Conservation (phyloP, 2,329 filamentous ascomycete species). For the Nigrospora oryzae region DNA sequence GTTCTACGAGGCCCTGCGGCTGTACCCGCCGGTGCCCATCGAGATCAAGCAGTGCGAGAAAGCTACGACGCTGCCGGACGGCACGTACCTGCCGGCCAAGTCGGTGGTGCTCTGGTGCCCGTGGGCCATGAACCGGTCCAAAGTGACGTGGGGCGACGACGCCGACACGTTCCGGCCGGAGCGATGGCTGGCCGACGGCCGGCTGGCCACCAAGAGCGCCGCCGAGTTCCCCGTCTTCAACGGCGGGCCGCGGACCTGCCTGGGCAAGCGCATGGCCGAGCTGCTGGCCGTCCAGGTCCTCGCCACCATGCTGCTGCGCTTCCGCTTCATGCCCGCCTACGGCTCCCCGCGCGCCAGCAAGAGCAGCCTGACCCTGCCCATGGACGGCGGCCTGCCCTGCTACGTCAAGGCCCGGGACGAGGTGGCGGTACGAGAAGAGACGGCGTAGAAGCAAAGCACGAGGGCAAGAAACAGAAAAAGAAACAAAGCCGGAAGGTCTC, state of each 20-base stretch:
- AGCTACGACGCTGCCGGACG: constrained; percentile 48
- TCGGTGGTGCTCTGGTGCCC: constrained; percentile 55
- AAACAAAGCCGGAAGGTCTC: too few relatives aligned
- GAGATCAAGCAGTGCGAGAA: constrained; percentile 53
- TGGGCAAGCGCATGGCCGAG: constrained; percentile 60
- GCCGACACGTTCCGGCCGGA: constrained; percentile 47
- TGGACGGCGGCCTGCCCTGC: constrained; percentile 51
- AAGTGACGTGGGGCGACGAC: constrained; percentile 46
- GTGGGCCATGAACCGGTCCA: constrained; percentile 56
- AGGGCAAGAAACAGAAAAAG: too few relatives aligned
- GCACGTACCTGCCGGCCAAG: constrained; percentile 44
- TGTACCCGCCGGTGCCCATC: constrained; percentile 58
- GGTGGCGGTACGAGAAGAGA: neutral
- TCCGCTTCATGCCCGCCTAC: constrained; percentile 39
- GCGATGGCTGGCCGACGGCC: constrained; percentile 41
- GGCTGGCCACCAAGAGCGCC: constrained; percentile 33
- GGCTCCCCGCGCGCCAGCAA: constrained; percentile 43
- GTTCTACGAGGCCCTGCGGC: constrained; percentile 53
- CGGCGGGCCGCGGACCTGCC: constrained; percentile 50
- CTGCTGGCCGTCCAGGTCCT: constrained; percentile 48
- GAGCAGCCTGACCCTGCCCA: constrained; percentile 55
- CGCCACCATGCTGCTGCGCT: constrained; percentile 35
- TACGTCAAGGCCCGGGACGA: constrained; percentile 18
- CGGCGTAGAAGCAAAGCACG: too few relatives aligned
- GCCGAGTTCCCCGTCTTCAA: constrained; percentile 59